Evolutionary conservation across 1,284 basidiomycete species (phyloP).

Genomic region (Malassezia slooffiae): DNA sequence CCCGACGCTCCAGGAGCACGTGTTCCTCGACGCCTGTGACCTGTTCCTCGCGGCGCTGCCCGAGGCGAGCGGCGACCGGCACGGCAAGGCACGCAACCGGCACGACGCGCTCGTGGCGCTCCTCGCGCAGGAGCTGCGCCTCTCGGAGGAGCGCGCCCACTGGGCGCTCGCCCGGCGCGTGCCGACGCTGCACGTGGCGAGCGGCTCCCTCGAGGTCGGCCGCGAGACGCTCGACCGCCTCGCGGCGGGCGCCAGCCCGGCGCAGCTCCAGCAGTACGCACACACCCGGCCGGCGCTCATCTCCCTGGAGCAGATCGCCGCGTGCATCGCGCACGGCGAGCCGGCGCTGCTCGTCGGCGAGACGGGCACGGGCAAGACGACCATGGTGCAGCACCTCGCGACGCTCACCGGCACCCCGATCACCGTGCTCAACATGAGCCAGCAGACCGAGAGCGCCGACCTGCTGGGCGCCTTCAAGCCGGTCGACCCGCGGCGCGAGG

Average conservation of each 20-base stretch:
- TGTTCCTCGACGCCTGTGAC: slow-evolving; percentile 79
- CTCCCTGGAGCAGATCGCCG: slow-evolving; percentile 71
- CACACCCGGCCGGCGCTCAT: slow-evolving; percentile 74
- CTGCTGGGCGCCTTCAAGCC: slow-evolving; percentile 92
- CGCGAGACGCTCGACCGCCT: slow-evolving; percentile 5
- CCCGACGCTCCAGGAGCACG: slow-evolving; percentile 70
- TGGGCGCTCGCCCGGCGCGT: slow-evolving; percentile 28
- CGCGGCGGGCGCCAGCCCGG: slow-evolving; percentile 16
- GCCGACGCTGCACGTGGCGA: slow-evolving; percentile 23
- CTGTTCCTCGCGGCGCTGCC: slow-evolving; percentile 68
- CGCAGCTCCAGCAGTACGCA: slow-evolving; percentile 55
- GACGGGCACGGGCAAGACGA: slow-evolving; percentile 97
- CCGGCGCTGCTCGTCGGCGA: slow-evolving; percentile 89
- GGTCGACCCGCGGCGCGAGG: slow-evolving; percentile 63
- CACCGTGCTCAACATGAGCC: slow-evolving; percentile 82
- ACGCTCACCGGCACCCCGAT: slow-evolving; percentile 65
- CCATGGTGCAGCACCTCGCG: slow-evolving; percentile 77
- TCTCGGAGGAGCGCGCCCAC: slow-evolving; percentile 31
- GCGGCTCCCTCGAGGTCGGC: slow-evolving; percentile 1
- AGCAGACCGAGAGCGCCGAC: slow-evolving; percentile 92
- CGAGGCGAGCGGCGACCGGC: neutral
- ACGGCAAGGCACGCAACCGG: neutral
- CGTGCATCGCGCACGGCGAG: slow-evolving; percentile 63
- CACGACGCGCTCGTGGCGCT: slow-evolving; percentile 20
- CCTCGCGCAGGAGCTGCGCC: slow-evolving; percentile 26